Evolutionary conservation across 768 basidiomycete species (phyloP).

Genomic region (Boletus edulis): DNA sequence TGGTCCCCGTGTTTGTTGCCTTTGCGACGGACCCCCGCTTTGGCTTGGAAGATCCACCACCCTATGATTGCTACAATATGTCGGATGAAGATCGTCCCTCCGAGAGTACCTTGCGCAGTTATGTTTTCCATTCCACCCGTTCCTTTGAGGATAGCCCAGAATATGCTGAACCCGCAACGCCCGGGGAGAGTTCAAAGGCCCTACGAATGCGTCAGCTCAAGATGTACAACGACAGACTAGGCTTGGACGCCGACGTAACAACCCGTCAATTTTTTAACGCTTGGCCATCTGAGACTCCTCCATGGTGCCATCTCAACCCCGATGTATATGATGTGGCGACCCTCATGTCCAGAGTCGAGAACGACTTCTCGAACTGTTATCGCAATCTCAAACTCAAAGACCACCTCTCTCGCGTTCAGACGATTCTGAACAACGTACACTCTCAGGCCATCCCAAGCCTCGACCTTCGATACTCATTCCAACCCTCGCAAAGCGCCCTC

Average conservation of each 20-base stretch:
- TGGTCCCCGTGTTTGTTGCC: constrained; percentile 32
- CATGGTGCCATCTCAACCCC: background rate
- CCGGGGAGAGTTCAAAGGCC: background rate
- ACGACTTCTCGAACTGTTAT: constrained; percentile 14
- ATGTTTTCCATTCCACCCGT: background rate
- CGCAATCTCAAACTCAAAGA: constrained; percentile 10
- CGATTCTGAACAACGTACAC: background rate
- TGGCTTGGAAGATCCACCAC: constrained; percentile 13
- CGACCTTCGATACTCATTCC: constrained; percentile 4
- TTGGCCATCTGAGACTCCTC: constrained; percentile 22
- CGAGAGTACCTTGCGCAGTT: background rate
- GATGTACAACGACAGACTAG: constrained; percentile 4
- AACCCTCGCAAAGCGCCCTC: background rate
- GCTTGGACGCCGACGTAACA: constrained; percentile 1
- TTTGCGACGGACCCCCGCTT: constrained; percentile 21
- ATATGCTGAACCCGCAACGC: background rate
- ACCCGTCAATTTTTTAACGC: background rate
- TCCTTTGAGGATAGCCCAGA: constrained; percentile 17
- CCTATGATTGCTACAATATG: constrained; percentile 9
- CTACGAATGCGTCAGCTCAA: constrained; percentile 4
- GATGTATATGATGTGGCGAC: constrained; percentile 3
- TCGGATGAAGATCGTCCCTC: constrained; percentile 9
- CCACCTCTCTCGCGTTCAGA: constrained; percentile 14
- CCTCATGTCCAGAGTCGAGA: background rate
- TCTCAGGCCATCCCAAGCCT: background rate